Percentiles rank a stretch among this genome's conserved stretches.
phyloP scores from a whole-genome alignment of 768 basidiomycete species.

The Inosperma sp. region DNA sequence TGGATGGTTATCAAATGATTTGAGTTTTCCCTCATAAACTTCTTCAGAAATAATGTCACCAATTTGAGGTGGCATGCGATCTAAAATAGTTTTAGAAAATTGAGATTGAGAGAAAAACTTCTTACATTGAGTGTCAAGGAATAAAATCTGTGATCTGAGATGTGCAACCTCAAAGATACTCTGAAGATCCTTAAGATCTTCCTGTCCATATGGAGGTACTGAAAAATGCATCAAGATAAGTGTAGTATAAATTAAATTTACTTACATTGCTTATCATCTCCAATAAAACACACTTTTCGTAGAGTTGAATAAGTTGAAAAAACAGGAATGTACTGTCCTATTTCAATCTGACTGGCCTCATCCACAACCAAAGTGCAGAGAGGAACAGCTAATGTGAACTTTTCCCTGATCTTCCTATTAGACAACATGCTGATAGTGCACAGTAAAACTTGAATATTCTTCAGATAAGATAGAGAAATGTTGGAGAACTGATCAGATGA shows the following conservation, averaged over 20 bases:
- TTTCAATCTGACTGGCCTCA: conserved; percentile 66
- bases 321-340: conserved; percentile 46
- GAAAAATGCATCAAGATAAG: conserved; percentile 10
- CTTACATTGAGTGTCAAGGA: conserved; percentile 76
- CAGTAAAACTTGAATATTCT: conserved; percentile 54
- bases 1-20: conserved; percentile 48
- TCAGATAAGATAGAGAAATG: conserved; percentile 22
- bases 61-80: conserved; percentile 81
- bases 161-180: conserved; percentile 78
- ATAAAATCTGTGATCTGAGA: conserved; percentile 43
- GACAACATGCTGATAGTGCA: conserved; percentile 80
- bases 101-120: conserved; percentile 9
- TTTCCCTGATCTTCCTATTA: conserved; percentile 25
- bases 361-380: conserved; percentile 53
- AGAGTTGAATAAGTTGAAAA: conserved; percentile 40
- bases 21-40: conserved; percentile 59
- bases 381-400: conserved; percentile 37
- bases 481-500: conserved; percentile 37
- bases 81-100: conserved; percentile 34
- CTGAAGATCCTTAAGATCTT: conserved; percentile 56
- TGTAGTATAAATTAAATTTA: conserved; percentile 18
- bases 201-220: conserved; percentile 83
- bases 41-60: conserved; percentile 64
- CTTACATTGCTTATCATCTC: conserved; percentile 63
- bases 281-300: conserved; percentile 57